Percentiles rank a stretch among this genome's conserved stretches.
These are phyloP conservation scores for Ambispora gerdemannii DNA, from an alignment of 192 early-diverging fungal genomes.

Conservation along the genomic window DNA sequence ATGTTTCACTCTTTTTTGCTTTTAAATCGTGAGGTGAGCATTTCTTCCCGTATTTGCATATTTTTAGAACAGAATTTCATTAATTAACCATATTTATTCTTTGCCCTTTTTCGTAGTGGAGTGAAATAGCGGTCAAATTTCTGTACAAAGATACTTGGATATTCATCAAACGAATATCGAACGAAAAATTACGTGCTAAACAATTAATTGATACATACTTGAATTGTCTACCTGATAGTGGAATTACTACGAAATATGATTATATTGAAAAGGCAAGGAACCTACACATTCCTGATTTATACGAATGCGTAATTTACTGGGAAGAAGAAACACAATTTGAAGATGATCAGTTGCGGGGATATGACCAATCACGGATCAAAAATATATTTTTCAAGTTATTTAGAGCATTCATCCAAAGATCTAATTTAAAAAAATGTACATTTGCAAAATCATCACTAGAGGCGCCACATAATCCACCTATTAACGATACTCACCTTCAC, in stretches of 20 bases:
- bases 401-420: constrained; percentile 1
- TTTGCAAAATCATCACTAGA: constrained; percentile 11
- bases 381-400: background rate
- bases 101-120: background rate
- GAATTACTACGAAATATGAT: background rate
- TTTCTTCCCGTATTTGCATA: background rate
- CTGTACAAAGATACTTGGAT: constrained; percentile 28
- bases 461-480: background rate
- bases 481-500: background rate
- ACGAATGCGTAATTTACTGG: constrained; percentile 15
- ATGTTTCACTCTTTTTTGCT: background rate
- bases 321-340: background rate
- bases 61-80: background rate
- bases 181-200: background rate
- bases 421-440: constrained; percentile 12
- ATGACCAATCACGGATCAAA: background rate
- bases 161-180: background rate
- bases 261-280: constrained; percentile 7
- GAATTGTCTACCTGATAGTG: background rate
- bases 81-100: background rate
- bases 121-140: background rate
- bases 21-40: background rate
- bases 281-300: constrained; percentile 21
- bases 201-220: constrained; percentile 25
- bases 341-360: background rate